Evolutionary conservation across 148 eudicot genomes (phyloP), one percentile per base, ranked within the genome.

Genomic region (Talinum fruticosum): DNA sequence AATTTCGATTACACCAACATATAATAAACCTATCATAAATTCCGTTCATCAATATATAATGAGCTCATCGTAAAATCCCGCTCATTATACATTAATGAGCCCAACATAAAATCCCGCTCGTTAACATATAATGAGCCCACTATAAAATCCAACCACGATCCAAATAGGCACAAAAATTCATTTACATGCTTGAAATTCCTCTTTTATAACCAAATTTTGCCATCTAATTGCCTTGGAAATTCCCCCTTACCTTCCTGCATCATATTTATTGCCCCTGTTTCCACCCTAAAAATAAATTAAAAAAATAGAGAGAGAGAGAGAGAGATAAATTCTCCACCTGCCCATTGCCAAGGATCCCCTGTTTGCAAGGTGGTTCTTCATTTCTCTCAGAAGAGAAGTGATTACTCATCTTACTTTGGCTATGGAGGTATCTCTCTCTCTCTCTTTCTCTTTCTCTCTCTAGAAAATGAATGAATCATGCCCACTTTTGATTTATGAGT

Each of bases 361-460:
- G 29, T 70, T 70, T 38, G 33, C 18, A 12, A 10, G 49, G 14
- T 33, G 49, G 14, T 33, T 75, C 24, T 41, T 29, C 38, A n/a
- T 36, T 75, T 75, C 6, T 30, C 29, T 45, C 32, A 29, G n/a
- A 18, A 37, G 19, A 29, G n/a, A 18, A 37, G 19, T 33, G 36
- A 74, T 61, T 41, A 14, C 47, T 41, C 47, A n/a, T n/a, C n/a
- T n/a, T 26, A 15, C 26, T 30, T 28, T 47, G 74, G 36, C 62
- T 21, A 80, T 80, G 82, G 82, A 80, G 82, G 82, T 80, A 75
- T 3, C 34, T 44, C 35, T 71, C 73, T 68, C 70, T 70, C 73
- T 70, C 73, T 69, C 51, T 16, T 5, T 8, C 44, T 23, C 26
- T 38, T n/a, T 70, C 73, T 12, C 33, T 21, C 45, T n/a, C 29